These are phyloP conservation scores for Aspergillus candidus DNA, from an alignment of 2,329 filamentous ascomycete genomes.

Conservation along the genomic window DNA sequence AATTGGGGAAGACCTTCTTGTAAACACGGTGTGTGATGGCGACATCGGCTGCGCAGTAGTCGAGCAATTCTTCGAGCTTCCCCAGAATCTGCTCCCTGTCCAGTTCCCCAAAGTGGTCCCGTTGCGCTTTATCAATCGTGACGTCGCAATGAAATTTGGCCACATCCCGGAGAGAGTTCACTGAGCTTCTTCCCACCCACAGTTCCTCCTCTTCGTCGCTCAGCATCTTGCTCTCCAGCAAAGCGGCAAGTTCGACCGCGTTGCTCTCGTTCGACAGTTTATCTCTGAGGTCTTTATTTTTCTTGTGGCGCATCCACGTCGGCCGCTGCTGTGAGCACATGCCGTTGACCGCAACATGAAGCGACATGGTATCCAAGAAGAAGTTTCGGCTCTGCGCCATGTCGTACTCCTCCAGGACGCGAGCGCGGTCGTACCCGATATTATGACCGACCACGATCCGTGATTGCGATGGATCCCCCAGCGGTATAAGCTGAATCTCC, in stretches of 20 bases:
- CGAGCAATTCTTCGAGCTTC: slow-evolving; percentile 74
- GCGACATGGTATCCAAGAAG: slow-evolving; percentile 95
- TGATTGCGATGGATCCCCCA: slow-evolving; percentile 68
- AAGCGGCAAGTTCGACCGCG: slow-evolving; percentile 61
- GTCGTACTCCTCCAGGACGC: slow-evolving; percentile 83
- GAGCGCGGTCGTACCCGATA: slow-evolving; percentile 85
- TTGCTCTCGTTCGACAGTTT: slow-evolving; percentile 67
- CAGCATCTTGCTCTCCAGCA: slow-evolving; percentile 62
- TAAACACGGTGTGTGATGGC: slow-evolving; percentile 91
- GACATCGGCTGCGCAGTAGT: slow-evolving; percentile 94
- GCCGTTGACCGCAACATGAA: slow-evolving; percentile 95
- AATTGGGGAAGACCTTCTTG: slow-evolving; percentile 84
- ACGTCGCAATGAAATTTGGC: slow-evolving; percentile 93
- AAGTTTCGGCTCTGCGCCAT: slow-evolving; percentile 74
- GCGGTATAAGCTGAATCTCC: slow-evolving; percentile 73
- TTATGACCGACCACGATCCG: slow-evolving; percentile 91
- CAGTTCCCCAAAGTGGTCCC: slow-evolving; percentile 80
- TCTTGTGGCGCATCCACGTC: slow-evolving; percentile 95
- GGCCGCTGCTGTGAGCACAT: slow-evolving; percentile 97
- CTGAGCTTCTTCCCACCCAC: slow-evolving; percentile 89
- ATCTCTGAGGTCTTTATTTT: slow-evolving; percentile 77
- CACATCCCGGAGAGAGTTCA: slow-evolving; percentile 92
- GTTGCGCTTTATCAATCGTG: slow-evolving; percentile 79
- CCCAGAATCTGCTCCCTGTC: slow-evolving; percentile 63
- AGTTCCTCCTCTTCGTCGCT: slow-evolving; percentile 85